Evolutionary conservation across 2,329 filamentous ascomycete species (phyloP).

Genomic region (Huntiella decipiens): DNA sequence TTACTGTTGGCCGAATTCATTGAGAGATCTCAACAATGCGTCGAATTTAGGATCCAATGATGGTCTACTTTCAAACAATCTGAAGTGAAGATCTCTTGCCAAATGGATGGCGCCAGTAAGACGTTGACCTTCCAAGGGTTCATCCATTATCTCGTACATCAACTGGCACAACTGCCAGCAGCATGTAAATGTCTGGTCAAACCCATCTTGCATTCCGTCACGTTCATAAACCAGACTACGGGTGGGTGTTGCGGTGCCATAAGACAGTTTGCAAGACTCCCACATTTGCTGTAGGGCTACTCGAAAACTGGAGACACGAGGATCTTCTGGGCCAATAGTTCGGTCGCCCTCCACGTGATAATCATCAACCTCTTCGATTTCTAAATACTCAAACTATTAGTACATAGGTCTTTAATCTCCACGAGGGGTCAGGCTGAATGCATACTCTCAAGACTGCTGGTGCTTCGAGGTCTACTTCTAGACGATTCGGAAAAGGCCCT

Average conservation of each 20-base stretch:
- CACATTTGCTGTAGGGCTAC: constrained; percentile 74
- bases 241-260: constrained; percentile 17
- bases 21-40: constrained; percentile 77
- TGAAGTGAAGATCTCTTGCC: constrained; percentile 81
- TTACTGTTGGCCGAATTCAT: constrained; percentile 83
- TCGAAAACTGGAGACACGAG: constrained; percentile 42
- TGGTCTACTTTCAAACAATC: constrained; percentile 69
- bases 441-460: constrained; percentile 60
- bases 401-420: not conserved
- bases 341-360: too few species aligned
- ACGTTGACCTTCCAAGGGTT: constrained; percentile 45
- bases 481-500: constrained; percentile 48
- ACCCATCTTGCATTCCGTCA: constrained; percentile 53
- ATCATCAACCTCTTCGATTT: constrained; percentile 32
- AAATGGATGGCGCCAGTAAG: constrained; percentile 59
- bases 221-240: constrained; percentile 48
- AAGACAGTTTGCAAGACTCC: constrained; percentile 82
- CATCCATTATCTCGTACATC: constrained; percentile 64
- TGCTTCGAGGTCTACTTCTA: constrained; percentile 43
- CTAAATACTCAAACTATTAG: constrained; percentile 15
- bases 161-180: constrained; percentile 89
- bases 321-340: constrained; percentile 16
- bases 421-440: not conserved
- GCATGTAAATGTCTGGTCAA: constrained; percentile 80
- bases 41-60: constrained; percentile 63